A percentile compares a stretch with the other conserved stretches of the same genome.
Evolutionary conservation across 805 yeast genomes (phyloP).

Genomic region (Yarrowia sp.): DNA sequence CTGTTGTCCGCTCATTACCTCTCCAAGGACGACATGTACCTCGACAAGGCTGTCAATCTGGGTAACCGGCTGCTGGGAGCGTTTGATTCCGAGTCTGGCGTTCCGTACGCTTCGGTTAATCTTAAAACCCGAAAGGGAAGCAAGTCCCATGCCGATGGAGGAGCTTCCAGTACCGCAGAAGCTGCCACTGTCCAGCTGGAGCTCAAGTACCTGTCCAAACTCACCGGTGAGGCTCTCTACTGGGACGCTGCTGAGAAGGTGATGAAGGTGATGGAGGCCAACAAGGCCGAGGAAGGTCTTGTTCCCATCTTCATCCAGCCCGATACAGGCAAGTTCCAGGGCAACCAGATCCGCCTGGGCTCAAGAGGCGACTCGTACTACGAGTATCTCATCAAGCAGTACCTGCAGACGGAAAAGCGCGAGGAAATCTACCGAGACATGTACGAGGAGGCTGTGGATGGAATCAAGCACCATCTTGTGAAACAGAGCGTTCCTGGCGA

Average conservation of each 20-base stretch:
- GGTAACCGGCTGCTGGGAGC: constrained; percentile 78
- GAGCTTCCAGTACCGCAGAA: constrained; percentile 89
- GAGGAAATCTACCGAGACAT: constrained; percentile 69
- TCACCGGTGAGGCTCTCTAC: constrained; percentile 79
- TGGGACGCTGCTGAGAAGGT: constrained; percentile 82
- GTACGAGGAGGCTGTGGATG: constrained; percentile 79
- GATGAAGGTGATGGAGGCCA: constrained; percentile 71
- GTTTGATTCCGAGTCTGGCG: constrained; percentile 67
- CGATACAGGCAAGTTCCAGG: constrained; percentile 71
- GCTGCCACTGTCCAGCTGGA: constrained; percentile 87
- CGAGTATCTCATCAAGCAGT: constrained; percentile 86
- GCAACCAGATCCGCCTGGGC: constrained; percentile 75
- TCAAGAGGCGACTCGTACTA: constrained; percentile 94
- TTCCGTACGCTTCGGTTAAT: constrained; percentile 83
- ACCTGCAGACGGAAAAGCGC: constrained; percentile 71
- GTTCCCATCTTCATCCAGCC: constrained; percentile 84
- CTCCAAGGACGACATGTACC: constrained; percentile 69
- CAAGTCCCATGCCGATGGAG: constrained; percentile 67
- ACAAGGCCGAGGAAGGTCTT: constrained; percentile 72
- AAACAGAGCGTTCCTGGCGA: constrained; percentile 66
- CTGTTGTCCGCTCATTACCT: constrained; percentile 81
- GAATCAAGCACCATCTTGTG: constrained; percentile 73
- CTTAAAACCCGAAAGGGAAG: constrained; percentile 67
- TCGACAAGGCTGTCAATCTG: constrained; percentile 79
- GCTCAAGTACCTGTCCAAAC: constrained; percentile 76